These are phyloP conservation scores for Pyricularia sp. DNA, from an alignment of 2,329 filamentous ascomycete genomes.

Conservation along the genomic window DNA sequence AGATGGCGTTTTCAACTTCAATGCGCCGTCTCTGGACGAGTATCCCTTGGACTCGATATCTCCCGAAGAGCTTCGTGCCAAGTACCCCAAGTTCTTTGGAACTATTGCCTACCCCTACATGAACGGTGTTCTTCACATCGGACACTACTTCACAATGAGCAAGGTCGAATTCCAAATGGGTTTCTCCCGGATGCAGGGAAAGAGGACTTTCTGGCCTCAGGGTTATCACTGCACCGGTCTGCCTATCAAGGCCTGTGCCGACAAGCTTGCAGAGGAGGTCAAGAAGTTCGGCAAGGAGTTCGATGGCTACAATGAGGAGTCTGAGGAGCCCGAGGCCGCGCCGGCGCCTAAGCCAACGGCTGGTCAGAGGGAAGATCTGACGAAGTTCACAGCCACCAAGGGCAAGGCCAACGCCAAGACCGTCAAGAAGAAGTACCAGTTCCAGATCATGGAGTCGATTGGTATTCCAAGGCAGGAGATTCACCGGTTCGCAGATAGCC, in stretches of 20 bases:
- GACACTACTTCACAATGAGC: conserved; percentile 83
- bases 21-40: conserved; percentile 74
- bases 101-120: conserved; percentile 34
- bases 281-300: conserved; percentile 84
- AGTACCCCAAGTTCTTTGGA: conserved; percentile 88
- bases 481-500: conserved; percentile 72
- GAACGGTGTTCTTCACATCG: conserved; percentile 31
- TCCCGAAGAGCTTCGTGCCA: conserved; percentile 33
- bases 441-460: conserved; percentile 80
- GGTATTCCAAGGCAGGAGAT: conserved; percentile 85
- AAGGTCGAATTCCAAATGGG: conserved; percentile 91
- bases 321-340: conserved; percentile 39
- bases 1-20: conserved; percentile 68
- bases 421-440: conserved; percentile 91
- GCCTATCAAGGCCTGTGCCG: conserved; percentile 94
- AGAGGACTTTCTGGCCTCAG: conserved; percentile 77
- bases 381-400: conserved; percentile 87
- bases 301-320: conserved; percentile 61
- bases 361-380: conserved; percentile 57
- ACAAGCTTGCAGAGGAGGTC: conserved; percentile 88
- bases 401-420: conserved; percentile 84
- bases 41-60: conserved; percentile 16
- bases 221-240: conserved; percentile 96
- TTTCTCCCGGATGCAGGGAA: conserved; percentile 84
- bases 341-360: conserved; percentile 42